Evolutionary conservation across 83 land plant genomes (phyloP).

Genomic region (Picea mariana): DNA sequence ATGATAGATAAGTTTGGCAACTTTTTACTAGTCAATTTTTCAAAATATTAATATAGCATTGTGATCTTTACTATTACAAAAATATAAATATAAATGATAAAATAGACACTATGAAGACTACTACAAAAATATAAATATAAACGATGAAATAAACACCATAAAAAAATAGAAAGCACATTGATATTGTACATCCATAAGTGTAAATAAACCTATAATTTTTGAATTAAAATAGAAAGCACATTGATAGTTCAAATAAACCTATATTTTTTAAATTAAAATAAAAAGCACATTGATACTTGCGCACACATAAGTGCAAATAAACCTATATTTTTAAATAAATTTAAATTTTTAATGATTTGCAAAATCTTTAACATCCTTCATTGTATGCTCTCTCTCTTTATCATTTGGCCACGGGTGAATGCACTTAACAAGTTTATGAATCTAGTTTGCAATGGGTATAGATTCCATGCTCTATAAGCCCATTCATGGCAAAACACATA

Average conservation of each 20-base stretch:
- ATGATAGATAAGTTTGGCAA: background rate
- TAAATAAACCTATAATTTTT: too few relatives aligned
- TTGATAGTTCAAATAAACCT: background rate
- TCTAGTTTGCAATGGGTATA: conserved; percentile 84
- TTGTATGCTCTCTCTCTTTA: conserved; percentile 47
- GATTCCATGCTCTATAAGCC: conserved; percentile 72
- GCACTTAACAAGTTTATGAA: conserved; percentile 77
- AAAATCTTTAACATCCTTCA: conserved; percentile 71
- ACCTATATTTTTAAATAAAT: conserved; percentile 14
- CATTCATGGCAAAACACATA: too few relatives aligned
- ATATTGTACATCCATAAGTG: too few relatives aligned
- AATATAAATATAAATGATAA: background rate
- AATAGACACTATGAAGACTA: too few relatives aligned
- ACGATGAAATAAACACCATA: background rate
- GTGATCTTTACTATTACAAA: background rate
- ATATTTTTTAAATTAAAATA: too few relatives aligned
- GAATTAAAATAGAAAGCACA: background rate
- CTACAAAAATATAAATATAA: background rate
- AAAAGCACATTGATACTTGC: background rate
- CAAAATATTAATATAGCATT: background rate
- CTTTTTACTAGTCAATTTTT: background rate
- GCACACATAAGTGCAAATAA: background rate
- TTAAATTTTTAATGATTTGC: conserved; percentile 52
- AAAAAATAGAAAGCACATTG: too few relatives aligned
- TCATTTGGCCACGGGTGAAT: conserved; percentile 55